Evolutionary conservation across 495 filamentous ascomycete species (phyloP).

Genomic region (Neurospora tetrasperma): DNA sequence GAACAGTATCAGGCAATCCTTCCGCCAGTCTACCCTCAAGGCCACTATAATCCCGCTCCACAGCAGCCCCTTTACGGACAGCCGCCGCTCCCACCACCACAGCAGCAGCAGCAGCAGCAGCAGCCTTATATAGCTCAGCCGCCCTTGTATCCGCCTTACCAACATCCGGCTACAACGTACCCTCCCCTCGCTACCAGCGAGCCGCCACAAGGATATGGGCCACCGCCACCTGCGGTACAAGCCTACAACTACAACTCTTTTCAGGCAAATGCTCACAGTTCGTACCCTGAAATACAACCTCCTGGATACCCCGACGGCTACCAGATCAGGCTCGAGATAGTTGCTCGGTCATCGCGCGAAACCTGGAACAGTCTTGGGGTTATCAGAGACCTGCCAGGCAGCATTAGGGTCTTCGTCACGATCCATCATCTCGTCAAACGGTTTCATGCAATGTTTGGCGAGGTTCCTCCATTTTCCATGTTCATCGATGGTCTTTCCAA

Average conservation of each 20-base stretch:
- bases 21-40: conserved; percentile 19
- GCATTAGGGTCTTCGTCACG: conserved; percentile 51
- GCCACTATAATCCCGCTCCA: conserved; percentile 21
- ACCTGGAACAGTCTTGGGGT: conserved; percentile 50
- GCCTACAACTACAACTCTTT: conserved; percentile 20
- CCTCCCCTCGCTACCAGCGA: conserved; percentile 11
- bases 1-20: conserved; percentile 22
- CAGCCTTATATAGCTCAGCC: conserved; percentile 18
- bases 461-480: conserved; percentile 45
- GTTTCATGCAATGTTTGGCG: conserved; percentile 44
- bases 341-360: conserved; percentile 48
- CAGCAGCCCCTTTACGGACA: conserved; percentile 23
- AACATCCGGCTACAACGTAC: conserved; percentile 12
- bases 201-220: conserved; percentile 10
- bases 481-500: conserved; percentile 59
- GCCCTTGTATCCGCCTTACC: conserved; percentile 18
- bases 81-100: not conserved
- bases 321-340: conserved; percentile 44
- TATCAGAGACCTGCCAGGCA: conserved; percentile 52
- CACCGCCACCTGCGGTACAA: conserved; percentile 13
- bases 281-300: conserved; percentile 3
- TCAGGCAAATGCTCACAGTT: conserved; percentile 13
- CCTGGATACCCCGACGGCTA: conserved; percentile 26
- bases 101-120: conserved; percentile 1
- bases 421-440: conserved; percentile 50